phyloP scores from a whole-genome alignment of 371 early-diverging fungal genomes.

The Mycotypha africana region DNA sequence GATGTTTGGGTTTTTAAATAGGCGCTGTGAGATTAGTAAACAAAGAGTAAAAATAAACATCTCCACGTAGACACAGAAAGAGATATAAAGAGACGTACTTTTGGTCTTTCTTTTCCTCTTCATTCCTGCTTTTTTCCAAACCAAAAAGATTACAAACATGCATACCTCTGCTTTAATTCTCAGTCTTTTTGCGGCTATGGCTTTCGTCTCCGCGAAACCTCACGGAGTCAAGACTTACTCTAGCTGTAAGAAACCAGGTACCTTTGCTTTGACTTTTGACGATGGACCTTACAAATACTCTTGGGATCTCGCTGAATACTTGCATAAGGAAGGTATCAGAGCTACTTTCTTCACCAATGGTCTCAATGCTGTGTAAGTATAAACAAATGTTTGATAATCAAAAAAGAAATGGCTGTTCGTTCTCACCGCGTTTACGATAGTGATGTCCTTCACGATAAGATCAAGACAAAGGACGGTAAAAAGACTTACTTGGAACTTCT shows the following conservation, averaged over 20 bases:
- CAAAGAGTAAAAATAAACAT: no score
- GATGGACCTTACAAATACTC: conserved; percentile 22
- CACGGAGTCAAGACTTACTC: neutral
- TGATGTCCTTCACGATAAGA: conserved; percentile 9
- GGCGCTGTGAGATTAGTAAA: no score
- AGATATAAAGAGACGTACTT: no score
- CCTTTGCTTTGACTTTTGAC: conserved; percentile 25
- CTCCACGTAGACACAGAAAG: no score
- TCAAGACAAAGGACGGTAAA: conserved; percentile 10
- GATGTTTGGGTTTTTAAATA: no score
- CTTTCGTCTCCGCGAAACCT: no score
- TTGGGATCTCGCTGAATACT: conserved; percentile 9
- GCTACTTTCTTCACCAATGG: conserved; percentile 69
- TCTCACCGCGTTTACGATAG: no score
- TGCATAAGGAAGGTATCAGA: conserved; percentile 11
- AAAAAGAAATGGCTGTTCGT: neutral
- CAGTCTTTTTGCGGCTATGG: no score
- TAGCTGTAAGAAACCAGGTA: conserved; percentile 11
- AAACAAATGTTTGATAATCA: neutral
- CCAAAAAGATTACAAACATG: no score
- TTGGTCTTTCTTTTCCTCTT: no score
- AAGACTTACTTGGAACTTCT: conserved; percentile 22
- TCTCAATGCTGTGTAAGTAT: conserved; percentile 19
- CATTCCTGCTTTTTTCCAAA: no score
- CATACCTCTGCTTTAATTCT: no score